Base-by-base conservation (phyloP, 2,329 filamentous ascomycete species). In the Stagonosporopsis tanaceti region DNA sequence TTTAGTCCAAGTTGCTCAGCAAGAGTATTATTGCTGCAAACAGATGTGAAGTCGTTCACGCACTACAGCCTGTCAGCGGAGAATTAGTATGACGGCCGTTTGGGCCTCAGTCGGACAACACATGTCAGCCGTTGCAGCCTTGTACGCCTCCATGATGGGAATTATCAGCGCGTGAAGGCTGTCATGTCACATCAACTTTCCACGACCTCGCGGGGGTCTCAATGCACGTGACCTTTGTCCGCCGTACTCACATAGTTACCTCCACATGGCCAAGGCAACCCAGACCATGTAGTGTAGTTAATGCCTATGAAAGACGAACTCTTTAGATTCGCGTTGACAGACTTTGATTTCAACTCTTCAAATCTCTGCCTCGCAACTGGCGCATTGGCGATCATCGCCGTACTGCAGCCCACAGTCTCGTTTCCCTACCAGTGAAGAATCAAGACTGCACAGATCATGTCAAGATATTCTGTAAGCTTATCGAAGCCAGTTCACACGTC, bases 401-500 rank as follows among this genome's bases (percentile, higher is more conserved):
- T 62, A 12, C 27, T 64, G 11, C 41, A 58, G 9, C 65, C 67
- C 32, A 35, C 59, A 9, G 22, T 63, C 37, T 70, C 69, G 45
- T 59, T 39, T 53, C 68, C 32, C 57, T 48, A 27, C 35, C 60
- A 51, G 40, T 47, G 2, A 55, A 54, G n/a, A 37, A 54, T 2
- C 63, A 61, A 60, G 57, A 64, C 27, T 47, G 55, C 27, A 65
- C 59, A 17, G 51, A 57, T 25, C 68, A 72, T 30, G 45, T 75
- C 35, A 53, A 64, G 12, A 76, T 72, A 0, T 73, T 72, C 51
- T 61, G 67, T 53, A 61, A 62, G 11, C 64, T 78, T 32, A 70
- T 81, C 32, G 62, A 8, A 76, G 75, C 54, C 82, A 82, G 56
- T 66, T 70, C 42, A 78, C 75, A 32, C 75, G 80, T 3, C 77